phyloP scores from a whole-genome alignment of 2,329 filamentous ascomycete species.

The Sporothrix phasma region DNA sequence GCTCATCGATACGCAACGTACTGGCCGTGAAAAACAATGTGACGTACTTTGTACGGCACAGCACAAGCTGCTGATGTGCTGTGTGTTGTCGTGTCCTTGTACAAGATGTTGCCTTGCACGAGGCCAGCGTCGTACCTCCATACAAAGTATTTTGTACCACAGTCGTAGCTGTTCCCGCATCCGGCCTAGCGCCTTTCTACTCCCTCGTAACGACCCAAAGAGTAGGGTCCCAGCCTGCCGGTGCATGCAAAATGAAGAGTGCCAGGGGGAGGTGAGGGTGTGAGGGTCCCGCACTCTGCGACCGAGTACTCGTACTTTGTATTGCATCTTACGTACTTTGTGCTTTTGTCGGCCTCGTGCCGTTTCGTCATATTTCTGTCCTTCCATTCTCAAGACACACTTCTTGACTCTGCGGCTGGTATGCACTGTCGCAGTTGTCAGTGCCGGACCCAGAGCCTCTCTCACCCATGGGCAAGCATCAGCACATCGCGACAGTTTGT shows the following conservation, averaged over 20 bases:
- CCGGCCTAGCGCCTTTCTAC: background rate
- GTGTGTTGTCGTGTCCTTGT: background rate
- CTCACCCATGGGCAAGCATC: background rate
- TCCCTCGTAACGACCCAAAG: background rate
- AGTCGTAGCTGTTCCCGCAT: background rate
- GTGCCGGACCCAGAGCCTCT: background rate
- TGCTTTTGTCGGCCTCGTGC: constrained; percentile 7
- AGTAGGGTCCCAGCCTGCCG: constrained; percentile 1
- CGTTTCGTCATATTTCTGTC: background rate
- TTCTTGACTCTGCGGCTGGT: background rate
- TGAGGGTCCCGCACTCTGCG: background rate
- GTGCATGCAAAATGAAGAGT: background rate
- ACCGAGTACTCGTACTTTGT: background rate
- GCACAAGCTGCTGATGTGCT: too few relatives aligned
- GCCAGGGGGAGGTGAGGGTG: constrained; percentile 5
- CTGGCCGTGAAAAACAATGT: too few relatives aligned
- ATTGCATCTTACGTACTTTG: constrained; percentile 11
- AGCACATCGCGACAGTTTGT: background rate
- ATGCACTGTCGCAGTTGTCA: background rate
- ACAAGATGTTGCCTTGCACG: background rate
- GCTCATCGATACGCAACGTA: too few relatives aligned
- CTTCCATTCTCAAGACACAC: too few relatives aligned
- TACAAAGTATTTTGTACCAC: background rate
- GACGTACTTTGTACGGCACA: too few relatives aligned
- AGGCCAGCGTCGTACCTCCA: background rate